Percentiles rank a stretch among this genome's conserved stretches.
These are phyloP conservation scores for Hyphopichia buzzinii DNA, from an alignment of 1,139 yeast genomes.

Conservation along the genomic window DNA sequence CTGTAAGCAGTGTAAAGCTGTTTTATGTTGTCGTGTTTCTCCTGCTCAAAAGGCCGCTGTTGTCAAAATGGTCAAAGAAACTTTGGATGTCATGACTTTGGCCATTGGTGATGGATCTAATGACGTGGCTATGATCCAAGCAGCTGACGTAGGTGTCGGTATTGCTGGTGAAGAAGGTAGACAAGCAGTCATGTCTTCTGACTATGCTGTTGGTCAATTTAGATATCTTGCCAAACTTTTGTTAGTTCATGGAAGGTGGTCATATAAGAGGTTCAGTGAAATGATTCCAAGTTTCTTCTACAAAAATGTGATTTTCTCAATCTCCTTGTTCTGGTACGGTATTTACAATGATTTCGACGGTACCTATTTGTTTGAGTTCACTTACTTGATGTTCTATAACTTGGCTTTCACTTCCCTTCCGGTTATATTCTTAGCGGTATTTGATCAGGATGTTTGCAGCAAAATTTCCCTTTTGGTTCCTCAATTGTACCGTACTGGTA, in stretches of 20 bases:
- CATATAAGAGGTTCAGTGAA: slow-evolving; percentile 85
- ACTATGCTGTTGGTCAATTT: slow-evolving; percentile 95
- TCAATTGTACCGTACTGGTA: slow-evolving; percentile 83
- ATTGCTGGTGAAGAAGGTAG: slow-evolving; percentile 98
- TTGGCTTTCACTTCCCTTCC: slow-evolving; percentile 95
- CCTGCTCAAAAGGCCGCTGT: slow-evolving; percentile 97
- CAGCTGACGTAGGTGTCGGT: slow-evolving; percentile 98
- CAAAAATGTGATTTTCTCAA: slow-evolving; percentile 85
- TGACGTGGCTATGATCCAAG: slow-evolving; percentile 98
- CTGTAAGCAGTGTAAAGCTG: slow-evolving; percentile 93
- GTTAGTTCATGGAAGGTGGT: slow-evolving; percentile 95
- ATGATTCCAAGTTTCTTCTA: slow-evolving; percentile 94
- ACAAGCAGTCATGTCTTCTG: slow-evolving; percentile 97
- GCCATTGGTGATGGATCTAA: slow-evolving; percentile 99
- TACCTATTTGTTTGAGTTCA: slow-evolving; percentile 85
- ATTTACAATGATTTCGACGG: slow-evolving; percentile 85
- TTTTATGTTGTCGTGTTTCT: slow-evolving; percentile 95
- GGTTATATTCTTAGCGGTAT: slow-evolving; percentile 81
- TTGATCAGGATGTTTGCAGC: slow-evolving; percentile 92
- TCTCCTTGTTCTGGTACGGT: slow-evolving; percentile 93
- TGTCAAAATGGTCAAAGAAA: slow-evolving; percentile 84
- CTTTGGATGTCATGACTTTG: slow-evolving; percentile 71
- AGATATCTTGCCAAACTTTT: slow-evolving; percentile 75
- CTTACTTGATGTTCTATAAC: slow-evolving; percentile 88
- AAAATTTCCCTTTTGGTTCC: slow-evolving; percentile 85